Evolutionary conservation across 2,329 filamentous ascomycete genomes (phyloP), one percentile per base, ranked within the genome.

Genomic region (Trichoderma aggressivum): DNA sequence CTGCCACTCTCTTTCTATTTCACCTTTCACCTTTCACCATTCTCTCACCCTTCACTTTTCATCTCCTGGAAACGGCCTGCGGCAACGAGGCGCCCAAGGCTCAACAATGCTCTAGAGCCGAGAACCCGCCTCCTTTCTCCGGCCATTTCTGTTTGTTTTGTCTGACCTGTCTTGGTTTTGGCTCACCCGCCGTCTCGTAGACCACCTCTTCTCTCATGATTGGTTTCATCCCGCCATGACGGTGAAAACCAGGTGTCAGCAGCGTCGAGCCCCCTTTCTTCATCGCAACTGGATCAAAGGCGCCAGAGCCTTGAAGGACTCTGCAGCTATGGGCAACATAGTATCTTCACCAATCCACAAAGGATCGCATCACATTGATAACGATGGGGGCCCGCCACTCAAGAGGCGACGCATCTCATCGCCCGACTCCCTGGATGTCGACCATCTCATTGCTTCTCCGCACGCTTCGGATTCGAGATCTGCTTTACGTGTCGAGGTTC

Each of bases 221-320:
- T 75, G 75, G 78, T 78, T 77, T 72, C 59, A 77, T 74, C 74
- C 78, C 78, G 80, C 79, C 80, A 88, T 88, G 86, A 84, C 84
- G 77, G 79, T 81, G 76, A 80, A 81, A 76, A 81, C 79, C 77
- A 81, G 81, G 73, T 84, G 81, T 76, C 82, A 82, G 43, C 43
- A 50, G 71, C 84, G 84, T 80, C 83, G 81, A 75, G 80, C 85
- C 70, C 86, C 87, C 72, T 88, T 86, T 78, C 84, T 88, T 72
- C 85, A 87, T 74, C 84, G 86, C 77, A 87, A 85, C 77, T 87
- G 84, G 85, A 81, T 84, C 73, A 82, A 80, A 73, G 83, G 82
- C 61, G 79, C 86, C 77, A 83, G 83, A 61, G 80, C 82, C 72
- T 80, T 80, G 75, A 82, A 85, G 76, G 73, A 74, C 34, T 75